Evolutionary conservation across 2,329 filamentous ascomycete species (phyloP), one percentile per base, ranked within the genome.

Genomic region (Penicillium sp.): DNA sequence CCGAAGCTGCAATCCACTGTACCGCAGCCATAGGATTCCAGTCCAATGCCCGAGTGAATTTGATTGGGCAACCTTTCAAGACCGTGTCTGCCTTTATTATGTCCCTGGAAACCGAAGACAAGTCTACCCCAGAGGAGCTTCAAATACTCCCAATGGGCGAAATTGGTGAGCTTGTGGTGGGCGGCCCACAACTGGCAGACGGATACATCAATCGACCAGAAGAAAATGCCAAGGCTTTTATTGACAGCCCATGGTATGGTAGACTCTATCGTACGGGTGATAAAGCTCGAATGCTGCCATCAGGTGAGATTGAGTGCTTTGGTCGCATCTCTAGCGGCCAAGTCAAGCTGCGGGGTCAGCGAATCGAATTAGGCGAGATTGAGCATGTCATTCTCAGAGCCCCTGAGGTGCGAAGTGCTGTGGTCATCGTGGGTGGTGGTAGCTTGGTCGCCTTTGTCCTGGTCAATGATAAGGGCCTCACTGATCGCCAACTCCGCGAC

Each of bases 1-100:
- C 93, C 0, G 93, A 97, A 75, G 91, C 91, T 8, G 86, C 92
- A 0, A 96, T 97, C 56, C 93, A 97, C 70, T 97, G 91, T 70
- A 96, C 91, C 1, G 74, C 95, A 5, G 87, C 91, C 61, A 78
- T 87, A 0, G 76, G 79, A 0, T 87, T 96, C 65, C 69, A 76
- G 6, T 77, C 80, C 5, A 71, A 74, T 21, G 84, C 83, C 8
- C 80, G 84, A 3, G 84, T 86, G 5, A 83, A 84, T 3, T 89
- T 86, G 48, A 95, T 96, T 61, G 93, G 93, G 0, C 71, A 85
- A 7, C 91, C 92, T 0, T 80, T 97, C 2, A 85, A 90, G 51
- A 93, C 92, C 0, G 91, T 96, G 0, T 93, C 90, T 0, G 85
- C 86, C 2, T 92, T 91, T 60, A 77, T 96, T 16, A 77, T 91